Base-by-base conservation (phyloP, 805 yeast genomes). In the Saccharomyces mikatae region DNA sequence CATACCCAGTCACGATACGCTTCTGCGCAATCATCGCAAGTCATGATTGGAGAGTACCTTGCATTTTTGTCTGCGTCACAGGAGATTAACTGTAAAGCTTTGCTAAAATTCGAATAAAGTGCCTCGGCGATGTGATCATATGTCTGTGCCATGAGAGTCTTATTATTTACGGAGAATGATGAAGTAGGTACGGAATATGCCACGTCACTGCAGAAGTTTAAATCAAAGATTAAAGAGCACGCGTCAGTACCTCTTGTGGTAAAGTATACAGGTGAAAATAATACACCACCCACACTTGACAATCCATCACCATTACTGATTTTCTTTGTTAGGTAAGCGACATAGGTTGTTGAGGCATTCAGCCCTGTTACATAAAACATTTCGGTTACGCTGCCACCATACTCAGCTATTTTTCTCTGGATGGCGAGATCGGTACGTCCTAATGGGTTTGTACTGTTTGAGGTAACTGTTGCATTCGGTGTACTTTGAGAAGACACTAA, bases 1-100 rank as follows among this genome's bases (percentile, higher is more conserved):
- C 99, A 92, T 21, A 94, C 76, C 99, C 99, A 92, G 62, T 84
- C 77, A 62, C 81, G 82, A 68, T 92, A 92, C 1, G 91, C 77
- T 1, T 67, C 59, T 1, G 78, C 76, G 67, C 99, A 92, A 63
- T 88, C 83, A 13, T 74, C 76, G 64, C 99, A 92, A 0, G 85
- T 76, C 41, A 81, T 68, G 26, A 92, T 64, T 9, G 96, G 89
- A 0, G 97, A 88, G 68, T 79, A 92, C 5, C 81, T 63, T 1
- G 89, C 78, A 56, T 82, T 90, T 14, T 73, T 69, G 31, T 80
- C 81, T 0, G 86, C 76, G 58, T 87, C 86, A 58, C 99, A 92
- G 1, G 90, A 76, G 3, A 86, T 74, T 57, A 86, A 87, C 56
- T 87, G 87, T 57, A 92, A 69, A 0, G 96, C 89, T 55, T 82